These are phyloP conservation scores for Ophiostoma himal-ulmi DNA, from an alignment of 2,329 filamentous ascomycete species.

Conservation along the genomic window DNA sequence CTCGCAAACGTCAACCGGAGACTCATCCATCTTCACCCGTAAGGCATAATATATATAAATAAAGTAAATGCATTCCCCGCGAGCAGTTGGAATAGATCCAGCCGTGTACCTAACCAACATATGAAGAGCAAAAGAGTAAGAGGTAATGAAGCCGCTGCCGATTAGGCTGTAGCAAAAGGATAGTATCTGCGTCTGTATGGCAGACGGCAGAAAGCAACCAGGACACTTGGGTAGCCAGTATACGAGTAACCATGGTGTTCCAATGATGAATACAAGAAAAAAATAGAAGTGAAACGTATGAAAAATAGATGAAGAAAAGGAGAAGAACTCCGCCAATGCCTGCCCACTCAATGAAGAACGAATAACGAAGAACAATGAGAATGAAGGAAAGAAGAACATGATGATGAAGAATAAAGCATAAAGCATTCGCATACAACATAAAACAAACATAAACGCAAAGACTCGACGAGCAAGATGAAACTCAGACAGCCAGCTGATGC, in stretches of 20 bases:
- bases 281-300: not conserved
- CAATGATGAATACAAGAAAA: not conserved
- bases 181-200: not conserved
- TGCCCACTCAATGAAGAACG: slow-evolving; percentile 15
- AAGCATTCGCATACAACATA: not conserved
- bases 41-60: not conserved
- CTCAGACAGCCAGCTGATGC: slow-evolving; percentile 49
- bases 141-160: not conserved
- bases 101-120: not conserved
- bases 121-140: not conserved
- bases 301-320: not conserved
- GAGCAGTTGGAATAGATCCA: slow-evolving; percentile 1
- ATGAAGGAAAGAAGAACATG: not conserved
- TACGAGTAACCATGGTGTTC: not conserved
- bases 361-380: not conserved
- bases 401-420: slow-evolving; percentile 3
- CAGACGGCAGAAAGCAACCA: not conserved
- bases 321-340: slow-evolving; percentile 25
- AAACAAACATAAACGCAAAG: not conserved
- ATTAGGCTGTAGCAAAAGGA: not conserved
- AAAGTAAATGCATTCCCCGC: not conserved
- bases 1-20: too few species aligned
- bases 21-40: not conserved
- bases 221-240: not conserved
- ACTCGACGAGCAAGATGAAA: not conserved